Conservation (phyloP, 2,329 filamentous ascomycete genomes). For the Ustulina deusta region DNA sequence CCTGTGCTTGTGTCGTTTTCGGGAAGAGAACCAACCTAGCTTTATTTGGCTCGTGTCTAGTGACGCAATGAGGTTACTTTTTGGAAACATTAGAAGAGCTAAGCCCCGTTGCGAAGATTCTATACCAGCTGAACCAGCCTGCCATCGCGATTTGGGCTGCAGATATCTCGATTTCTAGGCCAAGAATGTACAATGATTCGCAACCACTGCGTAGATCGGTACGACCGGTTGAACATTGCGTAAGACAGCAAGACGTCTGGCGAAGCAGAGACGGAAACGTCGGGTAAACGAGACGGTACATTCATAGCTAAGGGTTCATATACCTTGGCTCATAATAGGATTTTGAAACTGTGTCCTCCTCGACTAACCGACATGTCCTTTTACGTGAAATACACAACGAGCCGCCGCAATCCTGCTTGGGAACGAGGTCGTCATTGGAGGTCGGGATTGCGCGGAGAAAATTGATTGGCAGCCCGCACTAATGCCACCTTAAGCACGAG, state of each 20-base stretch:
- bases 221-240: conserved; percentile 11
- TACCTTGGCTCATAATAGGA: neutral
- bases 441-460: conserved; percentile 1
- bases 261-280: neutral
- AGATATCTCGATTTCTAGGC: neutral
- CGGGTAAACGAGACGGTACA: conserved; percentile 9
- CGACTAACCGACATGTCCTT: neutral
- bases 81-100: conserved; percentile 2
- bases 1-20: conserved; percentile 10
- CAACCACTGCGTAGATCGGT: conserved; percentile 3
- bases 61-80: conserved; percentile 32
- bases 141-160: neutral
- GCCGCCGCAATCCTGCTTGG: conserved; percentile 26
- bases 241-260: conserved; percentile 38
- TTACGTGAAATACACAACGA: conserved; percentile 18
- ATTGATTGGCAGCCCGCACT: conserved; percentile 26
- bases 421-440: conserved; percentile 12
- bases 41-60: neutral
- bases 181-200: conserved; percentile 10
- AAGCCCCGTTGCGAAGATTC: conserved; percentile 14
- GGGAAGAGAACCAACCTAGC: neutral
- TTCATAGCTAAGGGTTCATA: conserved; percentile 15
- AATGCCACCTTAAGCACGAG: neutral
- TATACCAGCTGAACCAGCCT: conserved; percentile 17
- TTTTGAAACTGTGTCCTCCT: conserved; percentile 5